Evolutionary conservation across 1,284 basidiomycete genomes (phyloP), one percentile per base, ranked within the genome.

Genomic region (Leccinum pallidistipes): DNA sequence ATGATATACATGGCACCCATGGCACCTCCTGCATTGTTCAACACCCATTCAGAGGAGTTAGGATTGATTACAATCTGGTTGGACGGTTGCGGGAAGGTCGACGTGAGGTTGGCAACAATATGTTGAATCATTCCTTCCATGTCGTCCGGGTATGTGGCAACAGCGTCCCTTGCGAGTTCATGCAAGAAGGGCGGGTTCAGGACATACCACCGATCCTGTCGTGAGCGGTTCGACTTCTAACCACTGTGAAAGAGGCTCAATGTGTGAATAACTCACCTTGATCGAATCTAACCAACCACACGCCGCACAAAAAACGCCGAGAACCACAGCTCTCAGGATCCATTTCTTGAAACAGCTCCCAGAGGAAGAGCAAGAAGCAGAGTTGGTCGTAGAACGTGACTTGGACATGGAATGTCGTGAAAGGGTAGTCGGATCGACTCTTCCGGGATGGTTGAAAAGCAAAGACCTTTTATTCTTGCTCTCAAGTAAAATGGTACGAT

Each of bases 1-100:
- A 99, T 92, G 77, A 98, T 85, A 77, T 94, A 98, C 97, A 99
- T 98, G 51, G 90, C 88, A 51, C 94, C 97, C 97, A 98, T 99
- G 1, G 97, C 97, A 58, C 97, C 97, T 18, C 96, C 97, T 1
- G 97, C 97, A 72, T 99, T 99, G 81, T 91, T 98, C 79, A 97
- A 94, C 50, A 98, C 86, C 97, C 97, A 98, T 72, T 98, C 95
- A 55, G 83, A 80, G 7, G 80, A 67, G 76, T 91, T 75, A 21
- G 83, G 76, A 75, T 91, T 90, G 65, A 95, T 69, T 12, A 82
- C 78, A 56, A 90, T 80, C 43, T 78, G 69, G 11, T 64, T 64
- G 12, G 74, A 75, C 3, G 68, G 59, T 62, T 72, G 70, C 1
- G 88, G 80, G 71, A 94, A 90, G 8, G 85, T 87, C 11, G 79